These are phyloP conservation scores for Calonectria naviculata DNA, from an alignment of 2,329 filamentous ascomycete species.

Conservation along the genomic window DNA sequence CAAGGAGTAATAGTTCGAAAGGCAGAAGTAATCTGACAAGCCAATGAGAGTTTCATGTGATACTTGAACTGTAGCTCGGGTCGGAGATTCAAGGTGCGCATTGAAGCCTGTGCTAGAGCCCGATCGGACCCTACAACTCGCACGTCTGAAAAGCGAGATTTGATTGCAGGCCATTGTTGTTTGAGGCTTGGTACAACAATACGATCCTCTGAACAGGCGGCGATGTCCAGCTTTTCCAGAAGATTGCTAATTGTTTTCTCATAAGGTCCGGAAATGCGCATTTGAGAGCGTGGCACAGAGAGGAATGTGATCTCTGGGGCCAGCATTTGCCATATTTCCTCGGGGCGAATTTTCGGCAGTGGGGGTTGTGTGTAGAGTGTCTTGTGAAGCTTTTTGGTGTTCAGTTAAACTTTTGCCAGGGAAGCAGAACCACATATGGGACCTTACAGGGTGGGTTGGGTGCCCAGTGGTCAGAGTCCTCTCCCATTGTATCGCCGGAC, in stretches of 20 bases:
- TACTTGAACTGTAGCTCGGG: background rate
- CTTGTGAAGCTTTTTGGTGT: background rate
- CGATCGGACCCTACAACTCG: background rate
- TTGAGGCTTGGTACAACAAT: background rate
- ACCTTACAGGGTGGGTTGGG: background rate
- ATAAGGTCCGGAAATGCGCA: background rate
- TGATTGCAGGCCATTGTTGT: background rate
- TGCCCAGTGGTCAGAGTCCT: background rate
- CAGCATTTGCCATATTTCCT: background rate
- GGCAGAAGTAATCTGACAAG: background rate
- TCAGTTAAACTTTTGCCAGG: background rate
- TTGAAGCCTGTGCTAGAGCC: background rate
- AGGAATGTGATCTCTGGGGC: background rate
- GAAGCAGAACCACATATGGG: no score
- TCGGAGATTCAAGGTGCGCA: background rate
- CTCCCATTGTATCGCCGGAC: background rate
- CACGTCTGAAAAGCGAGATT: background rate
- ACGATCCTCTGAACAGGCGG: background rate
- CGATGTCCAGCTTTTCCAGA: background rate
- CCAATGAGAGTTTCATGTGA: background rate
- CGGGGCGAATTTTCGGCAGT: background rate
- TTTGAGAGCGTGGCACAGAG: background rate
- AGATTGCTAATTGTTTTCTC: background rate
- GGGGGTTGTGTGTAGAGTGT: background rate
- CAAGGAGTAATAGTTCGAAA: background rate